These are phyloP conservation scores for Prototheca cutis DNA, from an alignment of 163 green algal species.

Conservation along the genomic window DNA sequence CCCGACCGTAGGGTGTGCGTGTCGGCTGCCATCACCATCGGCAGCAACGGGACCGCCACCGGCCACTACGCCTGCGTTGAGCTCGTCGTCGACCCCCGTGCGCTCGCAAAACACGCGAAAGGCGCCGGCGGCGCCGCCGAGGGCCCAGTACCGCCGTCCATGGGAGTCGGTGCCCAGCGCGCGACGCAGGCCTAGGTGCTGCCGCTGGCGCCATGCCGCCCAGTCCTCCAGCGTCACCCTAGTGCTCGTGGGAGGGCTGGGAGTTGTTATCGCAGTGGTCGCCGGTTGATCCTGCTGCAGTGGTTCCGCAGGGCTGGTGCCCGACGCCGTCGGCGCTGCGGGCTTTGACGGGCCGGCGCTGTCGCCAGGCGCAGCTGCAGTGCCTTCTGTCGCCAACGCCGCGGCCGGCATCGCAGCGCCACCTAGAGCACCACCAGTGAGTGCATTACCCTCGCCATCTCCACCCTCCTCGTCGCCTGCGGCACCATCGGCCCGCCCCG, in stretches of 20 bases:
- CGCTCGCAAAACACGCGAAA: constrained; percentile 65
- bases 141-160: constrained; percentile 62
- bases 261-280: no score
- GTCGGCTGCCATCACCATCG: no score
- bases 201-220: constrained; percentile 31
- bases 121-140: constrained; percentile 47
- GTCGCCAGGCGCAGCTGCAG: no score
- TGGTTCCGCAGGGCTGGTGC: background rate
- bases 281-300: no score
- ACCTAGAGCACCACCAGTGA: no score
- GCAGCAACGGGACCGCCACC: no score
- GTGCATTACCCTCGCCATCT: no score
- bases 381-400: no score
- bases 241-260: no score
- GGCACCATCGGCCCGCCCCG: background rate
- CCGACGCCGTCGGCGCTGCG: background rate
- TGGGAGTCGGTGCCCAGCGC: constrained; percentile 51
- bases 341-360: background rate
- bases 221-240: constrained; percentile 18
- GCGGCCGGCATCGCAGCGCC: no score
- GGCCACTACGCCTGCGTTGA: no score
- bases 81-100: background rate
- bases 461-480: constrained; percentile 18
- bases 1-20: no score
- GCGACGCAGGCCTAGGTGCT: constrained; percentile 43